Evolutionary conservation across 2,329 filamentous ascomycete genomes (phyloP), one percentile per base, ranked within the genome.

Genomic region (Chalaropsis thielavioides): DNA sequence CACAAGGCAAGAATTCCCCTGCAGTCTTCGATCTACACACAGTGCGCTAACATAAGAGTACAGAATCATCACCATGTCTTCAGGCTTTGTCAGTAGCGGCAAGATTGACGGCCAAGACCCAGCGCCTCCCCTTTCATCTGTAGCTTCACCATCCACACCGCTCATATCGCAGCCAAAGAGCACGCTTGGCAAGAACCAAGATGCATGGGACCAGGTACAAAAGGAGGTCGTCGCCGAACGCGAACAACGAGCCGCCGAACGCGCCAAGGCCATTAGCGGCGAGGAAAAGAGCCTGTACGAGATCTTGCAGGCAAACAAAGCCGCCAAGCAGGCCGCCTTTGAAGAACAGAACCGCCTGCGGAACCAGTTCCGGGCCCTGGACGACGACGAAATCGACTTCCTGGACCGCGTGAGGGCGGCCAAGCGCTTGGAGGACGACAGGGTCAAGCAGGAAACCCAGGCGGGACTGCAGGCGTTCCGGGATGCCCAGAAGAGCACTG

Each of bases 361-460:
- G 71, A 89, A 92, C 71, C 89, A 92, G 76, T 92, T 91, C 72
- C 83, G 86, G 46, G 79, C 86, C 2, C 79, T 94, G 38, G 86
- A 92, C 72, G 87, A 90, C 67, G 88, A 91, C 72, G 89, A 92
- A 76, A 79, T 88, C 62, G 88, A 87, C 22, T 92, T 90, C 69
- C 75, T 94, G 62, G 83, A 86, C 59, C 81, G 80, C 58, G 79
- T 88, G 46, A 70, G 76, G 61, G 78, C 77, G 62, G 75, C 75
- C 63, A 76, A 77, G 71, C 73, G 79, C 43, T 74, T 72, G 4
- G 83, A 83, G 69, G 84, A 86, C 72, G 81, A 81, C 67, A 72
- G 77, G 56, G 74, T 80, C 62, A 75, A 76, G 69, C 74, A 75
- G 35, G 84, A 87, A 76, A 81, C 79, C 46, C 81, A 83, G 70